Evolutionary conservation across 2,329 filamentous ascomycete species (phyloP), one percentile per base, ranked within the genome.

Genomic region (Fusarium temperatum): DNA sequence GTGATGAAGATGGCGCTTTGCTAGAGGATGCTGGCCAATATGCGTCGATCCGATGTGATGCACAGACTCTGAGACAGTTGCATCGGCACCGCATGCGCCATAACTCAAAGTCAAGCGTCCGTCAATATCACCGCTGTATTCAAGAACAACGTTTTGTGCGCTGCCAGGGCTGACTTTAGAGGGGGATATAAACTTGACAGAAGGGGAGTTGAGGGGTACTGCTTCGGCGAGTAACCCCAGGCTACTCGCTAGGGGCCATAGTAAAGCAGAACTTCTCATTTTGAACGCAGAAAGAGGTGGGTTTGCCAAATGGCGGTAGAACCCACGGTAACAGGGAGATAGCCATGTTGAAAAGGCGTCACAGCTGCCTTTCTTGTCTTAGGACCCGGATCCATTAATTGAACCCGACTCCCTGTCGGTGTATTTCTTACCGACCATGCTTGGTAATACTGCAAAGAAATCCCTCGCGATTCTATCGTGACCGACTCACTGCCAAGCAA

Each of bases 1-100:
- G 41, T 68, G 67, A 12, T 77, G 70, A 0, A 59, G 14, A 35
- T 78, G 77, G n/a, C 73, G 77, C 30, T 69, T 53, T 1, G 77
- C 73, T 12, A 77, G 41, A 14, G 73, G 71, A 20, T 78, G 77
- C 17, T 32, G 45, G 0, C 73, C 76, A n/a, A 78, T 53, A 11
- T 76, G 77, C 5, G 76, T 79, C 6, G 62, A 42, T 7, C 76
- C 77, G 35, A 79, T 66, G 1, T 47, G 55, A 32, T 77, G 74
- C n/a, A 73, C 22, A 1, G 70, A 55, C 14, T 74, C 63, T 13
- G 53, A 48, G 11, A 42, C 9, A 8, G 8, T 32, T 10, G 22
- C 11, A 5, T 22, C 39, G 3, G 36, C 39, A 17, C 69, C 51
- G 28, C 77, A 79, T 3, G 61, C 58, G 26, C 77, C 77, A 14